Evolutionary conservation across 768 basidiomycete genomes (phyloP).

Genomic region (Lactarius vividus): DNA sequence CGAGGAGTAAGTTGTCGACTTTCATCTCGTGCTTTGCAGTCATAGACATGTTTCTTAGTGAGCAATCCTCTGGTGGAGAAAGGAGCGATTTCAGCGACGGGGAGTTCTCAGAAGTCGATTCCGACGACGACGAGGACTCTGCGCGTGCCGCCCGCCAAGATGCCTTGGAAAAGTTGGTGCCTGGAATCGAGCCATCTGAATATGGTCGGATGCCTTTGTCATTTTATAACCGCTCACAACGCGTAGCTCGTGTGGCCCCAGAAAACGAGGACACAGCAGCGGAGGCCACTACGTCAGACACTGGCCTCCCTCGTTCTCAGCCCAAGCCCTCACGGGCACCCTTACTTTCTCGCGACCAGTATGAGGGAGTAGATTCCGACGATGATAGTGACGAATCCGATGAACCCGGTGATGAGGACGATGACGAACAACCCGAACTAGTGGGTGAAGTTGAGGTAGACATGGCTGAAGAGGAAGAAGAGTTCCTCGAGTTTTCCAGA

Average conservation of each 20-base stretch:
- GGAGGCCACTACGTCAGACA: slow-evolving; percentile 9
- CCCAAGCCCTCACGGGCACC: slow-evolving; percentile 63
- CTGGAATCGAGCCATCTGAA: slow-evolving; percentile 72
- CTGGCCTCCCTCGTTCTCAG: slow-evolving; percentile 12
- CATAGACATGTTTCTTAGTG: slow-evolving; percentile 41
- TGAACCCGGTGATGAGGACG: slow-evolving; percentile 53
- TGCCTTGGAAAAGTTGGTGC: slow-evolving; percentile 79
- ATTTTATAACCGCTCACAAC: slow-evolving; percentile 68
- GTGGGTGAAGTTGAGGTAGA: slow-evolving; percentile 84
- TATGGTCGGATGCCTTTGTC: slow-evolving; percentile 86
- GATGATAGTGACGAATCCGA: slow-evolving; percentile 76
- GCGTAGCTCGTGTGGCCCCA: slow-evolving; percentile 48
- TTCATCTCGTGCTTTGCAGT: neutral
- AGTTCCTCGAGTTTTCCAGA: slow-evolving; percentile 92
- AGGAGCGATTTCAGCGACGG: slow-evolving; percentile 47
- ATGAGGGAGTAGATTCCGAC: slow-evolving; percentile 92
- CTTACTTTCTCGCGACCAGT: slow-evolving; percentile 76
- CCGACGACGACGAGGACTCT: slow-evolving; percentile 28
- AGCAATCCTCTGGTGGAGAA: slow-evolving; percentile 43
- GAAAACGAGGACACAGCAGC: slow-evolving; percentile 42
- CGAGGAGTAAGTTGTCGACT: slow-evolving; percentile 63
- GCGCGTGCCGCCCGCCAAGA: slow-evolving; percentile 48
- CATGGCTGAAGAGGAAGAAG: slow-evolving; percentile 91
- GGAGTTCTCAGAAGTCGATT: slow-evolving; percentile 33
- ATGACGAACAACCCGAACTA: slow-evolving; percentile 81